Evolutionary conservation across 23 red algal genomes (phyloP), one percentile per base, ranked within the genome.

Genomic region (Pyropia yezoensis): DNA sequence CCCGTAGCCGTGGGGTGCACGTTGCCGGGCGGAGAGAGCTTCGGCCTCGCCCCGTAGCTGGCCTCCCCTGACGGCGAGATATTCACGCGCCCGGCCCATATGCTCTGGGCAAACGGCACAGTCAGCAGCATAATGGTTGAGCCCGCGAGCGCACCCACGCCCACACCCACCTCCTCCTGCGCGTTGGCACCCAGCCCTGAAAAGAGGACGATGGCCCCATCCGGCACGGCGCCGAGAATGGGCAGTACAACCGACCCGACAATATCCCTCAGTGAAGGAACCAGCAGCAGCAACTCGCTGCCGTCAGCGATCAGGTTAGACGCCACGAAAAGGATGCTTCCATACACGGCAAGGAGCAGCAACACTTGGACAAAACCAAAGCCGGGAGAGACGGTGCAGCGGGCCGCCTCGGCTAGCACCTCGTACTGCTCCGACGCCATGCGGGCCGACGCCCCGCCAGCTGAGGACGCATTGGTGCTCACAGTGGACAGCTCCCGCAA

Each of bases 161-260:
- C 83, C 29, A 88, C 83, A 29, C 62, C 62, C 25, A 88, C 51
- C 58, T 74, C 70, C 63, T 88, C 83, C 62, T 88, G 83, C 18
- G 83, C 83, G 70, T 88, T 73, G 69, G 51, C 54, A 16, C 83
- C 83, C 19, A 88, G 47, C 45, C 73, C 83, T 20, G 83, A 88
- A 55, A 88, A 88, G 17, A 88, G 52, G 14, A 88, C 74, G 52
- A 88, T 88, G 29, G 73, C 71, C 53, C 83, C 83, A 27, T 88
- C 83, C 28, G 83, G 83, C 18, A 88, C 73, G 63, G 83, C 83
- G 32, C 83, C 83, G 16, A 88, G 61, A 30, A 88, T 78, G 23
- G 83, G 83, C 17, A 88, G 83, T 16, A 88, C 83, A 33, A 88
- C 75, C 1, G 83, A 88, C 47, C 83, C 83, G 54, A 88, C 83